Base-by-base conservation (phyloP, 495 filamentous ascomycete genomes). In the Hypoxylon lenormandii region DNA sequence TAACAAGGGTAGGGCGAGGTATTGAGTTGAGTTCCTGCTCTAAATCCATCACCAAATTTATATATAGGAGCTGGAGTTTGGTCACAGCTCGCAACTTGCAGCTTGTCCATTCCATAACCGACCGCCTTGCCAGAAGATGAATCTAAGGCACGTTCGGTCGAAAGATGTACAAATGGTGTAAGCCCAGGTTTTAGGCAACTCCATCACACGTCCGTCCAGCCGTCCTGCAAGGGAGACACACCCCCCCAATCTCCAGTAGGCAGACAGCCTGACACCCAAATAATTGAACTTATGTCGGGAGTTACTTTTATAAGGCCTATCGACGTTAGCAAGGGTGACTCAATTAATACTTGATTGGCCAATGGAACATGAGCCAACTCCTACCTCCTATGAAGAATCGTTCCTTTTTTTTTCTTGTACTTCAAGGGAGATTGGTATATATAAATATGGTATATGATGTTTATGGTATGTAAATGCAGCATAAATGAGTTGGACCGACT, bases 301-400 rank as follows among this genome's bases (percentile, higher is more conserved):
- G 66, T 74, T 60, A 72, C 58, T 62, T 13, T 51, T 43, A 15
- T 61, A 33, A 13, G 30, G 26, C 33, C 45, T 50, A 61, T 65
- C 54, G 46, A 63, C 43, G 28, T 23, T 21, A 65, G 56, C 51
- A 57, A 63, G 42, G 57, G 58, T 57, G 61, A 60, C 22, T 69
- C 55, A 62, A 60, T 73, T 60, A 11, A 58, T 60, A 54, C 16
- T 22, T 68, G 23, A 72, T 72, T 72, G 64, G 69, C 18, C 59
- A 69, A 69, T 68, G 36, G 64, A 49, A 3, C 23, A 57, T 43
- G 22, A 11, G n/a, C n/a, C n/a, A 50, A 13, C 43, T 49, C 46
- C 15, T 10, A 15, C 47, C 38, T 47, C n/a, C 49, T 46, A 11
- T 38, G 13, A 58, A 45, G 28, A 51, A 56, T 65, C 50, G 36